phyloP scores from a whole-genome alignment of 352 stramenopile species.

The Hyaloperonospora brassicae region DNA sequence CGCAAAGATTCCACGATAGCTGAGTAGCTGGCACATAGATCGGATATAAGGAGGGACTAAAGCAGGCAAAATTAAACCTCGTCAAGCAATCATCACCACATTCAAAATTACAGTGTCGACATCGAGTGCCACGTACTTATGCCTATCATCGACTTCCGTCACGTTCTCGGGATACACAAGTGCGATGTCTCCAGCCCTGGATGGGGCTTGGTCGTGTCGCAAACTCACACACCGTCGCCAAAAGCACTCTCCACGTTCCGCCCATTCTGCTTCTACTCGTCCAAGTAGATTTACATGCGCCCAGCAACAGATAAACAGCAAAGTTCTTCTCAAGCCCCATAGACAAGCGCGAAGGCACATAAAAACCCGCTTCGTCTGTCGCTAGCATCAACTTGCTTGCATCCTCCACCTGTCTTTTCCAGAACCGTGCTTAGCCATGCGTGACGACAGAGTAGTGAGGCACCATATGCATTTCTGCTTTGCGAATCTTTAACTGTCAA shows the following conservation, averaged over 20 bases:
- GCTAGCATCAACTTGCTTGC: conserved; percentile 20
- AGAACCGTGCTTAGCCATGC: conserved; percentile 18
- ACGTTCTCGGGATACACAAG: conserved; percentile 56
- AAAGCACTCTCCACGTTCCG: conserved; percentile 72
- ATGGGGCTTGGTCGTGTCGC: conserved; percentile 15
- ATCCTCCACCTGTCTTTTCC: conserved; percentile 8
- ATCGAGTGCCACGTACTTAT: conserved; percentile 44
- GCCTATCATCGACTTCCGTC: conserved; percentile 53
- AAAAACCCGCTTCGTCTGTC: conserved; percentile 42
- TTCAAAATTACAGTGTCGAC: conserved; percentile 43
- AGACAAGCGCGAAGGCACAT: conserved; percentile 35
- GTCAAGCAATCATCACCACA: conserved; percentile 32
- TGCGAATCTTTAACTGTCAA: conserved; percentile 58
- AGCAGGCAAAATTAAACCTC: conserved; percentile 45
- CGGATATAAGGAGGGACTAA: conserved; percentile 35
- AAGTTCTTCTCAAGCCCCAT: conserved; percentile 39
- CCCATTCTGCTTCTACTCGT: conserved; percentile 77
- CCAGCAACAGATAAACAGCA: conserved; percentile 41
- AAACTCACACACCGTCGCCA: background rate
- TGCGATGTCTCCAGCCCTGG: conserved; percentile 60
- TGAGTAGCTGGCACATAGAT: conserved; percentile 80
- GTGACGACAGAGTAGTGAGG: conserved; percentile 40
- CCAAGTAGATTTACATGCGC: conserved; percentile 56
- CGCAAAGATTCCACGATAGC: conserved; percentile 83
- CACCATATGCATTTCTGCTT: conserved; percentile 37